Evolutionary conservation across 140 eudicot species (phyloP).

Genomic region (Bidens hawaiensis): DNA sequence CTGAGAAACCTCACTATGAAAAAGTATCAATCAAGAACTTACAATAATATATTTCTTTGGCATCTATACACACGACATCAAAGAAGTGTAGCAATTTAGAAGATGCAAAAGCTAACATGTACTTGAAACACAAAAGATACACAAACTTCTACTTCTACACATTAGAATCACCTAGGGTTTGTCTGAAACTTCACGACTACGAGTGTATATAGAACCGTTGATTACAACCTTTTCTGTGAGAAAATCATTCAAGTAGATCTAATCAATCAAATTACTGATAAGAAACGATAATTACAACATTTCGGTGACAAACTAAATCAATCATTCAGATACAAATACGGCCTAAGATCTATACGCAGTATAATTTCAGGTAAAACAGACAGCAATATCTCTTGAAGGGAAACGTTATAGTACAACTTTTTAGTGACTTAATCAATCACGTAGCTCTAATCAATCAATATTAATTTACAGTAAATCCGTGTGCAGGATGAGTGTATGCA

Average conservation of each 20-base stretch:
- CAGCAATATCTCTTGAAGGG: too few species aligned
- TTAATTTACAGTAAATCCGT: too few species aligned
- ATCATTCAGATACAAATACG: too few species aligned
- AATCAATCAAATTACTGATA: neutral
- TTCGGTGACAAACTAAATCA: too few species aligned
- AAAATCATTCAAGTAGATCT: neutral
- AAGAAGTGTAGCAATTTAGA: neutral
- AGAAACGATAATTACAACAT: too few species aligned
- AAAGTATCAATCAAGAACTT: neutral
- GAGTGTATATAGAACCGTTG: neutral
- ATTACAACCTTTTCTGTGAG: neutral
- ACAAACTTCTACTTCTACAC: neutral
- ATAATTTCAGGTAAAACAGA: too few species aligned
- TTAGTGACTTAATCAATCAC: too few species aligned
- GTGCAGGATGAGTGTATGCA: too few species aligned
- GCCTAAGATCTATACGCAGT: too few species aligned
- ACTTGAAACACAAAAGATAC: neutral
- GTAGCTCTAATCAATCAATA: too few species aligned
- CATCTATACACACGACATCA: neutral
- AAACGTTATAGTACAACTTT: too few species aligned
- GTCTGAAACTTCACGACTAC: neutral
- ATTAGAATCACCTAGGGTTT: neutral
- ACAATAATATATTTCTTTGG: neutral
- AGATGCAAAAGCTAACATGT: neutral
- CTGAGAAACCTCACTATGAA: neutral